phyloP scores from a whole-genome alignment of 2,329 filamentous ascomycete species.

The Phyllosticta citrichinensis region DNA sequence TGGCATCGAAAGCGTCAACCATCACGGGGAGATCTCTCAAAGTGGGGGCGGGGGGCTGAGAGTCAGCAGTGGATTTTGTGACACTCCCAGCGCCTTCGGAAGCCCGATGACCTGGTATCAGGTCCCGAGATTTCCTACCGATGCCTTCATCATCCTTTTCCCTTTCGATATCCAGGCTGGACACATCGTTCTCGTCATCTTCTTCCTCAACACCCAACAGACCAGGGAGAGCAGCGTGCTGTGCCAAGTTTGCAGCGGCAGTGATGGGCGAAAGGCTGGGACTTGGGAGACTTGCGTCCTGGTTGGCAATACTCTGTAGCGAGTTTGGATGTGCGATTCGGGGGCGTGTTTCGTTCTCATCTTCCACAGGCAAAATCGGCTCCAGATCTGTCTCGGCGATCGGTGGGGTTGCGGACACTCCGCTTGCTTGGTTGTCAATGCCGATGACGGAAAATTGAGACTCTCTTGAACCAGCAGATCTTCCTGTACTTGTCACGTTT shows the following conservation, averaged over 20 bases:
- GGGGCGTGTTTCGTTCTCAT: neutral
- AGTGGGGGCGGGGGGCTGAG: constrained; percentile 27
- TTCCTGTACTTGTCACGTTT: neutral
- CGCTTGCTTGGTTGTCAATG: constrained; percentile 20
- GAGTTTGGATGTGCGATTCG: constrained; percentile 31
- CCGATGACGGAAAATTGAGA: neutral
- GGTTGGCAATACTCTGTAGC: constrained; percentile 61
- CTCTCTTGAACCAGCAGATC: neutral
- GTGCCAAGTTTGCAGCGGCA: constrained; percentile 55
- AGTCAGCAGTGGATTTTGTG: constrained; percentile 14
- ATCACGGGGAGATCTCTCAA: constrained; percentile 76
- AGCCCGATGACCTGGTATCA: neutral
- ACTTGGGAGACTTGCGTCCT: constrained; percentile 89
- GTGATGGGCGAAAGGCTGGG: constrained; percentile 87
- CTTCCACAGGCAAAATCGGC: constrained; percentile 39
- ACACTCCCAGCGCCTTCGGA: neutral
- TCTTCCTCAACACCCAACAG: constrained; percentile 17
- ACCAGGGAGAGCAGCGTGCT: constrained; percentile 23
- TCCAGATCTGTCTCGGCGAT: constrained; percentile 64
- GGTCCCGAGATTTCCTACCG: neutral
- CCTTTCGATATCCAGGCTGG: constrained; percentile 23
- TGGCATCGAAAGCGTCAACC: constrained; percentile 79
- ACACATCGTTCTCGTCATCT: constrained; percentile 26
- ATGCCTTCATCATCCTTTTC: constrained; percentile 2
- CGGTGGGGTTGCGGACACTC: constrained; percentile 63